These are phyloP conservation scores for Stephanodiscus triporus DNA, from an alignment of 108 stramenopile species.

Conservation along the genomic window DNA sequence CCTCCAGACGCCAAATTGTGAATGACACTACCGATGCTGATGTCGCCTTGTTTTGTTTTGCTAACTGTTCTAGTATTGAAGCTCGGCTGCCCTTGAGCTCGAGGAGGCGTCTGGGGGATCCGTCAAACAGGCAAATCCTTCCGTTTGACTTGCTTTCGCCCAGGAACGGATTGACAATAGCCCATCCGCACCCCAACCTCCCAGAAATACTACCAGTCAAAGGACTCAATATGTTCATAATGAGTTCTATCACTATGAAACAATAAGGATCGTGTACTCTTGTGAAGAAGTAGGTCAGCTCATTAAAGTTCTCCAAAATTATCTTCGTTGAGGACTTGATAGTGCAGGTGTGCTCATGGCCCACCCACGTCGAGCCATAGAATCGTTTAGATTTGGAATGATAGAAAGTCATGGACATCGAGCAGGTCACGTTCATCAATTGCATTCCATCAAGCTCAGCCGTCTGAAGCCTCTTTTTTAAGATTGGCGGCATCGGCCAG, in stretches of 20 bases:
- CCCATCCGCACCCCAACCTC: conserved; percentile 30
- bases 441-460: not conserved
- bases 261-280: conserved; percentile 20
- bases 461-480: conserved; percentile 22
- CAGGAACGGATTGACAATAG: conserved; percentile 23
- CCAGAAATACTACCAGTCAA: conserved; percentile 2
- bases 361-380: conserved; percentile 32
- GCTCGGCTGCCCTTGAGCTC: not conserved
- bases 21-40: not conserved
- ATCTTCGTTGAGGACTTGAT: conserved; percentile 1
- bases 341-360: conserved; percentile 12
- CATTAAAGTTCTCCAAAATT: conserved; percentile 15
- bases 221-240: conserved; percentile 2
- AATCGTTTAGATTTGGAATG: conserved; percentile 16
- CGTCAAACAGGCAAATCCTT: not conserved
- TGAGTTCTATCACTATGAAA: conserved; percentile 25
- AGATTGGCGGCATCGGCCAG: conserved; percentile 21
- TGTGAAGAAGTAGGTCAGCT: conserved; percentile 28
- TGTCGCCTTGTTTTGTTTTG: not conserved
- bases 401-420: conserved; percentile 31
- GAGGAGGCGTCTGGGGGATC: conserved; percentile 4
- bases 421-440: conserved; percentile 16
- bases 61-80: not conserved
- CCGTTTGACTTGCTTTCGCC: not conserved
- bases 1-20: conserved; percentile 6